Percentiles rank a stretch among this genome's conserved stretches.
These are phyloP conservation scores for Russula virescens DNA, from an alignment of 768 basidiomycete genomes.

Conservation along the genomic window DNA sequence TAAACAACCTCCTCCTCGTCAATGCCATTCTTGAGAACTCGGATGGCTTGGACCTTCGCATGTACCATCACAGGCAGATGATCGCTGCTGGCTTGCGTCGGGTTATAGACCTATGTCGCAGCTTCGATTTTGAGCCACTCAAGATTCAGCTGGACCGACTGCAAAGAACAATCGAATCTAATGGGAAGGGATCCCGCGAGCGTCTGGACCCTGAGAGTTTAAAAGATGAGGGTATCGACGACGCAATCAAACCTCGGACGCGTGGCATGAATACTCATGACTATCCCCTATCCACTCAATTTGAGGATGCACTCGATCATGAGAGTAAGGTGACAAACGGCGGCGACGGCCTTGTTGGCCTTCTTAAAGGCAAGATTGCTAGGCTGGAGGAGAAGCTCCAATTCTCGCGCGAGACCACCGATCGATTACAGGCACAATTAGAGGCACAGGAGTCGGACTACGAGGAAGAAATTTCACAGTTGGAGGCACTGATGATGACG, in stretches of 20 bases:
- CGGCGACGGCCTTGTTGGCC: conserved; percentile 79
- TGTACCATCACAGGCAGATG: conserved; percentile 91
- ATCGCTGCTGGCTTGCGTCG: conserved; percentile 76
- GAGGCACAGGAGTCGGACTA: conserved; percentile 71
- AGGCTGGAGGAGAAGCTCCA: no score
- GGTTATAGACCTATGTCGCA: conserved; percentile 63
- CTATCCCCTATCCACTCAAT: no score
- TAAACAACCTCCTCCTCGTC: no score
- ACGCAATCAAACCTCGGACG: no score
- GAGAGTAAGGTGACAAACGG: conserved; percentile 79
- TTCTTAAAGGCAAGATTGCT: conserved; percentile 66
- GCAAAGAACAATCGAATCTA: conserved; percentile 58
- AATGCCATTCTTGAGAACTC: no score
- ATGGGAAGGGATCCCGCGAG: conserved; percentile 64
- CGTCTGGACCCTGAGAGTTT: no score
- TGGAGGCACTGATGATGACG: no score
- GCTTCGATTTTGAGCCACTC: conserved; percentile 57
- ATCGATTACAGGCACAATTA: conserved; percentile 69
- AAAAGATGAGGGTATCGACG: no score
- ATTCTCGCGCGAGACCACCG: conserved; percentile 69
- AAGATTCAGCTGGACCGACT: conserved; percentile 62
- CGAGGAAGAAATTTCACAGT: no score
- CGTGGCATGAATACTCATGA: no score
- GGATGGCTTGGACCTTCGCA: conserved; percentile 72
- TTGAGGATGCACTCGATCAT: no score